These are phyloP conservation scores for Mayamaea pseudoterrestris DNA, from an alignment of 108 stramenopile species.

Conservation along the genomic window DNA sequence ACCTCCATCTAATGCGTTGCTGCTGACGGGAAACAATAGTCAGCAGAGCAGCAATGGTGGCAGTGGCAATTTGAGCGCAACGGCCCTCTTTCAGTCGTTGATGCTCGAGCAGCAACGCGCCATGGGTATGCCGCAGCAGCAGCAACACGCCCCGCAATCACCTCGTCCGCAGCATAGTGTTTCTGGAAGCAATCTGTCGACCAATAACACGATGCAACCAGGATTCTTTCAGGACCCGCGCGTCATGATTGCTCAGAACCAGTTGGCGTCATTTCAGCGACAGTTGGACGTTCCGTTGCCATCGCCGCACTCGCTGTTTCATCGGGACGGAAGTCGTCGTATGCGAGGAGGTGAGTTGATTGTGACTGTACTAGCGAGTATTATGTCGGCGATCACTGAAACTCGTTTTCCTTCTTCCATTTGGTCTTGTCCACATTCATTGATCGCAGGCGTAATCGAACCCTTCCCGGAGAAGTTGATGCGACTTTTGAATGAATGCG, in stretches of 20 bases:
- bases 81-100: conserved; percentile 2
- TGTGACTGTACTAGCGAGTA: background rate
- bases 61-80: background rate
- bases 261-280: background rate
- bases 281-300: conserved; percentile 9
- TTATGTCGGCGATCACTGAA: too few relatives aligned
- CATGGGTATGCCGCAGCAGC: too few relatives aligned
- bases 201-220: conserved; percentile 8
- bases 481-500: conserved; percentile 47
- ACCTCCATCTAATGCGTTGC: conserved; percentile 1
- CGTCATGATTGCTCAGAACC: conserved; percentile 13
- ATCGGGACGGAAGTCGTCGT: conserved; percentile 22
- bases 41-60: conserved; percentile 1
- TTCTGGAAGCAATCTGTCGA: too few relatives aligned
- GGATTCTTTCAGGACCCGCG: conserved; percentile 9
- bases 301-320: conserved; percentile 24
- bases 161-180: too few relatives aligned
- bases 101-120: conserved; percentile 9
- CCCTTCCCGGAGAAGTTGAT: conserved; percentile 57
- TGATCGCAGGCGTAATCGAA: too few relatives aligned
- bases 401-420: too few relatives aligned
- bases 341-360: conserved; percentile 42
- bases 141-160: too few relatives aligned
- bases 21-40: background rate
- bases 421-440: too few relatives aligned